Percentiles rank a stretch among this genome's conserved stretches.
These are phyloP conservation scores for Fraxinus sp. DNA, from an alignment of 305 asterid genomes.

Conservation along the genomic window DNA sequence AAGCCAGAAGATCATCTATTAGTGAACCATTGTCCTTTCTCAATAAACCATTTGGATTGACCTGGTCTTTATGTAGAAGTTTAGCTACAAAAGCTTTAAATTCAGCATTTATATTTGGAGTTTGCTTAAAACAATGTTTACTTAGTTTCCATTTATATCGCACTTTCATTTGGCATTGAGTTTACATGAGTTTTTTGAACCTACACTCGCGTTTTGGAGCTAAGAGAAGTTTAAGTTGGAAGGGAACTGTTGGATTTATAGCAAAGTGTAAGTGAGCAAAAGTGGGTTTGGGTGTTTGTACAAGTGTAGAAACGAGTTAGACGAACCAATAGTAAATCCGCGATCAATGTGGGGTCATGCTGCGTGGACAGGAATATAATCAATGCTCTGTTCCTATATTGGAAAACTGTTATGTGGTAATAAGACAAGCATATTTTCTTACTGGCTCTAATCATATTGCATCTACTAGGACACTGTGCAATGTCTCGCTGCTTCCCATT, in stretches of 20 bases:
- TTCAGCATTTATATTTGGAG: constrained; percentile 23
- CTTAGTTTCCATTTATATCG: not conserved
- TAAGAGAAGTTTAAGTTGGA: constrained; percentile 25
- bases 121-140: constrained; percentile 14
- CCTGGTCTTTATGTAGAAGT: constrained; percentile 17
- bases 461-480: constrained; percentile 38
- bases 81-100: constrained; percentile 18
- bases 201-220: not conserved
- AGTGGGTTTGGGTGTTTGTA: constrained; percentile 23
- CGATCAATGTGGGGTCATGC: constrained; percentile 45
- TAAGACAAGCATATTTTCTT: constrained; percentile 36
- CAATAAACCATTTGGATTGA: constrained; percentile 14
- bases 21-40: constrained; percentile 15
- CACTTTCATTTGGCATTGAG: constrained; percentile 18
- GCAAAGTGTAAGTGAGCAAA: constrained; percentile 15
- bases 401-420: constrained; percentile 30
- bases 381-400: constrained; percentile 35
- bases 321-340: constrained; percentile 17
- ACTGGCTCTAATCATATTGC: constrained; percentile 27
- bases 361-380: constrained; percentile 40
- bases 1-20: constrained; percentile 24
- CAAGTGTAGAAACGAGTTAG: not conserved
- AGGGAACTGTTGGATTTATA: constrained; percentile 17
- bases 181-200: constrained; percentile 7
- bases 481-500: constrained; percentile 95